Evolutionary conservation across 805 yeast genomes (phyloP).

Genomic region (Candida sithepensis): DNA sequence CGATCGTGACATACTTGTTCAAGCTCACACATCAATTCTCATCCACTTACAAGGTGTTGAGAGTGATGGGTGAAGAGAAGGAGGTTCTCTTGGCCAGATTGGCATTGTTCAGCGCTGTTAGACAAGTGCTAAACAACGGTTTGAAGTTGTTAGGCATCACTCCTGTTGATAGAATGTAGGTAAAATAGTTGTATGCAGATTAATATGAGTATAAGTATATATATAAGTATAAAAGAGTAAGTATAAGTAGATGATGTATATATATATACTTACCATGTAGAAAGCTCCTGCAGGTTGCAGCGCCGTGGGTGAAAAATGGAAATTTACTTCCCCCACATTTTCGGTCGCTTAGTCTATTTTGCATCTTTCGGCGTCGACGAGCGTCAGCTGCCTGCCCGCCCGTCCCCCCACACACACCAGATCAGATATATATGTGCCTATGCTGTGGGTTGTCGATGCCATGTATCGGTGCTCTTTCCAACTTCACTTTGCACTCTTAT

Average conservation of each 20-base stretch:
- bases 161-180: slow-evolving; percentile 97
- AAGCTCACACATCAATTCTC: slow-evolving; percentile 90
- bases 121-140: slow-evolving; percentile 87
- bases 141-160: slow-evolving; percentile 86
- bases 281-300: neutral
- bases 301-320: neutral
- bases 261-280: neutral
- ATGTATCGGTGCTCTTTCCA: no score
- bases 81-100: slow-evolving; percentile 86
- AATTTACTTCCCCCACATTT: slow-evolving; percentile 1
- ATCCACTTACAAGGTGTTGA: slow-evolving; percentile 89
- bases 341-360: slow-evolving; percentile 1
- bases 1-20: slow-evolving; percentile 91
- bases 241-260: no score
- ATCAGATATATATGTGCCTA: neutral
- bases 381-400: no score
- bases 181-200: no score
- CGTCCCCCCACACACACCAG: no score
- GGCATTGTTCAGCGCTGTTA: slow-evolving; percentile 86
- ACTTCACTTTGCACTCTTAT: no score
- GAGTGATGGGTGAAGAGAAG: slow-evolving; percentile 95
- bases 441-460: neutral
- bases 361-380: slow-evolving; percentile 1
- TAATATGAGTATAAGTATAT: no score
- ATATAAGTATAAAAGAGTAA: neutral